Evolutionary conservation across 2,329 filamentous ascomycete species (phyloP), one percentile per base, ranked within the genome.

Genomic region (Clarireedia monteithiana): DNA sequence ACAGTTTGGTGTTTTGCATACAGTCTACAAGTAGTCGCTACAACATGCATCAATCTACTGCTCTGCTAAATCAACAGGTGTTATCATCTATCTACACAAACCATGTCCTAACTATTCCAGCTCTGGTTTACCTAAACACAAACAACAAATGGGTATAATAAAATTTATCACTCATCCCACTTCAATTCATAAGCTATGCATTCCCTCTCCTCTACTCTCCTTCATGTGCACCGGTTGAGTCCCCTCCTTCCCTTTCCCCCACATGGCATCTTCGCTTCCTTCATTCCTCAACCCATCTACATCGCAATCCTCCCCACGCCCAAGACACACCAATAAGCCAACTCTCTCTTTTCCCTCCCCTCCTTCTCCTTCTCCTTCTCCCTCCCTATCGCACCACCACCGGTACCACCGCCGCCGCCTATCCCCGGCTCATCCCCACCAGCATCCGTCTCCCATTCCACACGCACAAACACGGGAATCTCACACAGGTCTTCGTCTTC

Each of bases 271-370:
- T 24, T 26, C 20, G 9, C 12, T 46, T 27, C 14, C 17, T 15
- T 26, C 9, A 4, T 15, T 46, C 3, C 6, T 23, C 14, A 1
- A 7, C 20, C 23, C 14, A 46, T 26, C 15, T 34, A 54, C 27
- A 40, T 55, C 15, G 14, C 81, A 66, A 97, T 94, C 66, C 84
- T 84, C 9, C 94, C 94, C 57, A 95, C 81, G 3, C 92, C 92
- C 38, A 97, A 76, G 20, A 95, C 91, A 74, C 89, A 91, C 94
- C 94, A 99, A 72, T 96, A 97, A 55, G 91, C 91, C 71, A 97
- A 74, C 69, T 97, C 94, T 67, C 88, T 82, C 75, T 85, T 92
- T 72, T 92, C 88, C 70, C 79, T 85, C 48, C 76, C 81, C 46
- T 81, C 83, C 69, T 79, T 84, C 63, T 79, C 81, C 68, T 71